Evolutionary conservation across 257 asterid genomes (phyloP).

Genomic region (Galeopsis tetrahit): DNA sequence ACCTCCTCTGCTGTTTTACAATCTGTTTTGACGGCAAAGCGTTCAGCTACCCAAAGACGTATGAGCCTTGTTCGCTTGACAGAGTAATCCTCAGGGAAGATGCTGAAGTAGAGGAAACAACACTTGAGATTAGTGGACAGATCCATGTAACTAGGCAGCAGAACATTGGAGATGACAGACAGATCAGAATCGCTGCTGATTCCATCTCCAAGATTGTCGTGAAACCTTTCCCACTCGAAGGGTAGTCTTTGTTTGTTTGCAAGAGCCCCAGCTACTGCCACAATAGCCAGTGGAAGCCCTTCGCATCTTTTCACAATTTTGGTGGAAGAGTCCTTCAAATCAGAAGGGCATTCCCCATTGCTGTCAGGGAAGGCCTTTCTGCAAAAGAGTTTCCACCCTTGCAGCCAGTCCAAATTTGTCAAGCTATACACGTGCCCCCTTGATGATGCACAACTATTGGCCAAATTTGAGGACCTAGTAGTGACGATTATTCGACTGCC

Average conservation of each 20-base stretch:
- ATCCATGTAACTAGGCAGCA: constrained; percentile 45
- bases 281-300: constrained; percentile 50
- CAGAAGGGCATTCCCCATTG: constrained; percentile 44
- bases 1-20: constrained; percentile 42
- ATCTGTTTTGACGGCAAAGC: constrained; percentile 36
- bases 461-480: constrained; percentile 41
- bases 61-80: constrained; percentile 45
- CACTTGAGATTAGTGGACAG: constrained; percentile 51
- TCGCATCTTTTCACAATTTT: constrained; percentile 41
- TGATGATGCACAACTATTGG: constrained; percentile 32
- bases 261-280: constrained; percentile 45
- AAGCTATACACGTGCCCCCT: background rate
- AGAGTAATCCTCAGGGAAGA: constrained; percentile 50
- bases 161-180: constrained; percentile 14
- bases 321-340: constrained; percentile 32
- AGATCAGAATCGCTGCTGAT: constrained; percentile 24
- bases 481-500: constrained; percentile 60
- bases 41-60: constrained; percentile 62
- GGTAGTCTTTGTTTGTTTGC: constrained; percentile 29
- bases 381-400: constrained; percentile 56
- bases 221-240: constrained; percentile 38
- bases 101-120: constrained; percentile 50
- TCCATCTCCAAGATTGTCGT: constrained; percentile 32
- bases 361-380: constrained; percentile 47
- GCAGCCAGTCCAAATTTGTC: constrained; percentile 24